Evolutionary conservation across 805 yeast genomes (phyloP), one percentile per base, ranked within the genome.

Genomic region (Metschnikowia gelsemii): DNA sequence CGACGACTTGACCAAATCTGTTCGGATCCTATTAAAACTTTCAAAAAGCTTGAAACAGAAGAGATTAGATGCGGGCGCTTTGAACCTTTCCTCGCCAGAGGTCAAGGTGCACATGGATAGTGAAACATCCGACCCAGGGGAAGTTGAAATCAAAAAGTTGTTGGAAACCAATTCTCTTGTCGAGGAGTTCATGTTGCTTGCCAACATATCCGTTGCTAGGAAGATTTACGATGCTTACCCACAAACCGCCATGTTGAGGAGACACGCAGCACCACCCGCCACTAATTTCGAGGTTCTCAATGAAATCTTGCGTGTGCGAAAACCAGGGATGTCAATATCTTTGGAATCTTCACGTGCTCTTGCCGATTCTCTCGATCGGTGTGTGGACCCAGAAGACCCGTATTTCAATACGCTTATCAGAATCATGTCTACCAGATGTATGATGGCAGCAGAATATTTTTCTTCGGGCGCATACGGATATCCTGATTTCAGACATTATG

Each of bases 381-480:
- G 96, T 64, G 79, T 69, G 24, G 98, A 91, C 62, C 78, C 82
- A 18, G 58, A 77, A 0, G 98, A 93, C 62, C 84, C 90, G 5
- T 93, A 87, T 59, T 88, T 93, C 76, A 93, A 93, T 64, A 93
- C 97, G 0, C 73, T 93, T 54, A 73, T 91, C 5, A 82, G 99
- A 63, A 93, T 93, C 51, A 84, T 93, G 96, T 93, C 97, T 6
- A 93, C 99, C 0, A 78, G 99, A 56, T 91, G 98, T 66, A 93
- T 93, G 99, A 87, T 89, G 85, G 96, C 99, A 2, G 99, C 99
- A 2, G 97, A 91, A 61, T 93, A 93, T 60, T 93, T 93, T 68
- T 82, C 95, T 8, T 79, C 96, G 0, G 98, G 99, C 7, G 80
- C 85, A 12, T 87, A 75, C 57, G 86, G 95, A 8, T 87, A 88